Conservation (phyloP, 1,139 yeast species). For the Geotrichum macrosporum region DNA sequence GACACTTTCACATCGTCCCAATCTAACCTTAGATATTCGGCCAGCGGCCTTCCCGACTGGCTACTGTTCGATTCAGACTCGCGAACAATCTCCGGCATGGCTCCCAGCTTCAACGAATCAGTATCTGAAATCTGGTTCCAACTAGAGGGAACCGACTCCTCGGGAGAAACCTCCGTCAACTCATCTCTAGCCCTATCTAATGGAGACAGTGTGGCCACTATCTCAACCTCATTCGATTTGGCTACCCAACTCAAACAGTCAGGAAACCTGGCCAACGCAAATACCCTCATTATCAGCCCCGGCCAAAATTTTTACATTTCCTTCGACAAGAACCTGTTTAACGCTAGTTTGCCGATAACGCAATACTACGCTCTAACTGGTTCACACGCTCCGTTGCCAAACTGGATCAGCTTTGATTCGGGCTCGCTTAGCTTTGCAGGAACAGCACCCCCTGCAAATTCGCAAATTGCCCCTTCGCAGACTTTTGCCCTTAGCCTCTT, state of each 20-base stretch:
- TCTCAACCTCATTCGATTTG: slow-evolving; percentile 23
- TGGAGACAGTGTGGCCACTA: slow-evolving; percentile 29
- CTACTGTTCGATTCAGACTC: slow-evolving; percentile 59
- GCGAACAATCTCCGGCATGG: slow-evolving; percentile 67
- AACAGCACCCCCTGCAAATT: slow-evolving; percentile 79
- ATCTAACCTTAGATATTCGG: slow-evolving; percentile 51
- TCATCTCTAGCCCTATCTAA: slow-evolving; percentile 58
- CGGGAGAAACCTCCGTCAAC: slow-evolving; percentile 43
- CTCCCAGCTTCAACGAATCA: slow-evolving; percentile 40
- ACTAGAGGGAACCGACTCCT: slow-evolving; percentile 61
- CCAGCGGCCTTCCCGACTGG: slow-evolving; percentile 69
- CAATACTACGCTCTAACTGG: slow-evolving; percentile 81
- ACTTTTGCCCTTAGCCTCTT: slow-evolving; percentile 67
- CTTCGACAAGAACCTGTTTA: slow-evolving; percentile 51
- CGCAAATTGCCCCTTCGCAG: slow-evolving; percentile 82
- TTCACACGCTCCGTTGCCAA: slow-evolving; percentile 84
- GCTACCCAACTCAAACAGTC: slow-evolving; percentile 26
- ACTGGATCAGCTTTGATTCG: slow-evolving; percentile 69
- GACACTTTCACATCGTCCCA: slow-evolving; percentile 60
- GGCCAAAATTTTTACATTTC: slow-evolving; percentile 65
- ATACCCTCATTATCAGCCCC: slow-evolving; percentile 70
- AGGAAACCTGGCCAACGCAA: slow-evolving; percentile 40
- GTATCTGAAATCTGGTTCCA: slow-evolving; percentile 37
- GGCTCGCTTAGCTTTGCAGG: slow-evolving; percentile 68
- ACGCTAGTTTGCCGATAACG: slow-evolving; percentile 45